Evolutionary conservation across 225 moss, liverwort and hornwort genomes (phyloP), one percentile per base, ranked within the genome.

Genomic region (Pleurozium schreberi): DNA sequence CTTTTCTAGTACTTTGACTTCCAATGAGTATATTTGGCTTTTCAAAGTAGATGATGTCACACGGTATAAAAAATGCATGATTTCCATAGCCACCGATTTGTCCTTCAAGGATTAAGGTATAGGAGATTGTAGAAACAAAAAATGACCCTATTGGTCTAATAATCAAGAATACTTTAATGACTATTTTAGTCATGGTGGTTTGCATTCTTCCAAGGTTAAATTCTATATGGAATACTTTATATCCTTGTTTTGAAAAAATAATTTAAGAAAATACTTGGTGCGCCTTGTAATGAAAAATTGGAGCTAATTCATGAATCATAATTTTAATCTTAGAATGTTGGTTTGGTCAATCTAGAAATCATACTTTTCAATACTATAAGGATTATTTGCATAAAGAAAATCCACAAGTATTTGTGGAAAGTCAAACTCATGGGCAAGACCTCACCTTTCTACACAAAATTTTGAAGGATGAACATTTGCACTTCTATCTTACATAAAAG

Each of bases 311-410:
- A 50, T 52, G 14, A 76, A 52, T 52, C 14, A 13, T 20, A 12
- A 33, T 5, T 1, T 12, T 20, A 1, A 73, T 43, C 14, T 2
- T 10, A 3, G 10, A 73, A 16, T 2, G 3, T 71, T 3, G 14
- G 13, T 1, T 3, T 42, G 2, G 3, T 25, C 23, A 26, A 0
- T 1, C 0, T 16, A 8, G 3, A 15, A 71, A 71, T 43, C 27
- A 42, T 71, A 27, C 1, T 71, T 16, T 10, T 11, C 0, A n/a
- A 2, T 67, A 8, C 0, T 1, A 1, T 42, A 1, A 43, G 3
- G 9, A 43, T 27, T 3, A 71, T 43, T 43, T 70, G 14, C 5
- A 15, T 42, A 14, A 70, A 15, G 27, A 28, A 70, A 11, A 70
- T 3, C 1, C 2, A 26, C 25, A 4, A 20, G 13, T 8, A 40